phyloP scores from a whole-genome alignment of 495 filamentous ascomycete genomes.

The Aspergillus cavernicola region DNA sequence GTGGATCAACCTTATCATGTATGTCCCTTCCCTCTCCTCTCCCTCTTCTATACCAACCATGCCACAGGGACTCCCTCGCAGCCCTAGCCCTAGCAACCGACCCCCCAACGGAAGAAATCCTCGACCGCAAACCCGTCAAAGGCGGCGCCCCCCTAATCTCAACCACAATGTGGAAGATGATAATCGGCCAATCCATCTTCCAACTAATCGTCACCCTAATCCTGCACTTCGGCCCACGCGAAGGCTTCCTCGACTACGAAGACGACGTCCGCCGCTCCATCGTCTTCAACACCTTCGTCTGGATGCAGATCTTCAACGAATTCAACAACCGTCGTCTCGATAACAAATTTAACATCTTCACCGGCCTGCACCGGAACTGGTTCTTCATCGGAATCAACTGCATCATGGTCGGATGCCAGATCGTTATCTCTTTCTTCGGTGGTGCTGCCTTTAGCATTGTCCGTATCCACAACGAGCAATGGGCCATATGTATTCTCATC shows the following conservation, averaged over 20 bases:
- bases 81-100: slow-evolving; percentile 85
- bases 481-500: slow-evolving; percentile 71
- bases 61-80: slow-evolving; percentile 65
- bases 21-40: slow-evolving; percentile 66
- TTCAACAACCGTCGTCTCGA: slow-evolving; percentile 90
- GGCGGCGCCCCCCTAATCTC: slow-evolving; percentile 75
- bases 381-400: slow-evolving; percentile 78
- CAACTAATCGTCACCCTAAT: slow-evolving; percentile 75
- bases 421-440: slow-evolving; percentile 80
- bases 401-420: slow-evolving; percentile 74
- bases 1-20: slow-evolving; percentile 95
- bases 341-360: slow-evolving; percentile 86
- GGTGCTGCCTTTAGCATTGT: slow-evolving; percentile 69
- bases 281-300: slow-evolving; percentile 92
- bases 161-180: slow-evolving; percentile 95
- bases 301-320: slow-evolving; percentile 97
- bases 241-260: slow-evolving; percentile 44
- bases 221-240: slow-evolving; percentile 66
- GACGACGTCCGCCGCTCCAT: slow-evolving; percentile 55
- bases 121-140: slow-evolving; percentile 74
- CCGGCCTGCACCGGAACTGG: slow-evolving; percentile 70
- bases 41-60: slow-evolving; percentile 40
- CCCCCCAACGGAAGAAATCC: slow-evolving; percentile 70
- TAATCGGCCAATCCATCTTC: slow-evolving; percentile 79
- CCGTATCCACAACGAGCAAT: slow-evolving; percentile 61